Evolutionary conservation across 352 stramenopile genomes (phyloP).

Genomic region (Phytophthora litchii): DNA sequence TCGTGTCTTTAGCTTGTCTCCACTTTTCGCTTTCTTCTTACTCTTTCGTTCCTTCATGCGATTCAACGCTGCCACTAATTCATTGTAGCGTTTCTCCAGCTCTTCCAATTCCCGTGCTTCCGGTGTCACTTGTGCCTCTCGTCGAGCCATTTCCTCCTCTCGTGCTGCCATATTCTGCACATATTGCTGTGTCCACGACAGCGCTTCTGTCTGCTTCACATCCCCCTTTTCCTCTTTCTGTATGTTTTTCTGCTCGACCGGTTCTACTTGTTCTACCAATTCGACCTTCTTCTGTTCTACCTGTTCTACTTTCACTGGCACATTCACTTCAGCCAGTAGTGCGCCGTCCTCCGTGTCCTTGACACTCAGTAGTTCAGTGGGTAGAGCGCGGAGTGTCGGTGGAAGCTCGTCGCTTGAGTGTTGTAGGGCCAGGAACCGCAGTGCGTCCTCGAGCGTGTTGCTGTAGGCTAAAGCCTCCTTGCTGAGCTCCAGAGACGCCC

Average conservation of each 20-base stretch:
- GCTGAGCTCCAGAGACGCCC: slow-evolving; percentile 31
- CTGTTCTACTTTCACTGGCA: neutral
- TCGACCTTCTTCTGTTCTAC: slow-evolving; percentile 3
- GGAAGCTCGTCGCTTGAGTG: slow-evolving; percentile 63
- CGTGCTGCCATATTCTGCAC: slow-evolving; percentile 57
- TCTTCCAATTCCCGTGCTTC: slow-evolving; percentile 49
- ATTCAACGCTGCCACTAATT: slow-evolving; percentile 40
- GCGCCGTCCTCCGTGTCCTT: slow-evolving; percentile 26
- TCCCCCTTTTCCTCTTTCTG: slow-evolving; percentile 9
- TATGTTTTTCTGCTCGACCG: slow-evolving; percentile 4
- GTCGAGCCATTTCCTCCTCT: slow-evolving; percentile 47
- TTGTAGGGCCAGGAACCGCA: slow-evolving; percentile 69
- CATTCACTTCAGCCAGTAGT: slow-evolving; percentile 44
- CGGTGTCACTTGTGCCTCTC: slow-evolving; percentile 39
- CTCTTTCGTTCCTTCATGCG: slow-evolving; percentile 57
- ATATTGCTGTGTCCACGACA: slow-evolving; percentile 83
- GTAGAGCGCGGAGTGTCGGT: slow-evolving; percentile 40
- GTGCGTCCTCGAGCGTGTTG: slow-evolving; percentile 72
- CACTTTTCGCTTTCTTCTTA: slow-evolving; percentile 66
- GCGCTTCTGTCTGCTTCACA: slow-evolving; percentile 31
- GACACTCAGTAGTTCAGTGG: slow-evolving; percentile 9
- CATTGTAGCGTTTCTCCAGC: slow-evolving; percentile 55
- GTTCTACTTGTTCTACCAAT: slow-evolving; percentile 4
- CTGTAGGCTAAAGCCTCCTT: slow-evolving; percentile 57
- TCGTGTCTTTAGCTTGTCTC: slow-evolving; percentile 38